phyloP scores from a whole-genome alignment of 176 grass and related monocot genomes.

The Rhynchospora breviuscula region DNA sequence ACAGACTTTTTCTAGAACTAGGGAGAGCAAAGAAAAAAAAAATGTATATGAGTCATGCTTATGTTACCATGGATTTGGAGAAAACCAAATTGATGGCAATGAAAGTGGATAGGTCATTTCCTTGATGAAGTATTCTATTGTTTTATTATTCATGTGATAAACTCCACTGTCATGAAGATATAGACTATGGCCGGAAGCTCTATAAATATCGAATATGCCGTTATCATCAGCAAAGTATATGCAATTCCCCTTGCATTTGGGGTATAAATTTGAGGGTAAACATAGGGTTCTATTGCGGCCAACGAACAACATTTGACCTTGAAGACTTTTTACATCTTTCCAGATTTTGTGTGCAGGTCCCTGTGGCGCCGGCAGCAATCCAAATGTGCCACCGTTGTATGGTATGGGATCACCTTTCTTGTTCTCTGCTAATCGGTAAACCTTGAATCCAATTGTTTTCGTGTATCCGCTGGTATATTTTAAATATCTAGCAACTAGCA shows the following conservation, averaged over 20 bases:
- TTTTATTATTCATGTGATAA: background rate
- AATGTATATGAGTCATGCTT: too few species aligned
- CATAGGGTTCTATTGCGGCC: too few species aligned
- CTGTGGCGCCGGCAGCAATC: background rate
- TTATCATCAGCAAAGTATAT: too few species aligned
- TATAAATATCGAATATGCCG: background rate
- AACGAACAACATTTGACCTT: background rate
- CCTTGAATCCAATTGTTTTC: background rate
- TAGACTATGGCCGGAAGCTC: background rate
- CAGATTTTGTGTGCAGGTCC: background rate
- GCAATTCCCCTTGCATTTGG: too few species aligned
- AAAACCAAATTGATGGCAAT: background rate
- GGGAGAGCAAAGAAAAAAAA: too few species aligned
- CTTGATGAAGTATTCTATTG: background rate
- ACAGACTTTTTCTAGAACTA: too few species aligned
- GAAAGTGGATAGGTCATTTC: background rate
- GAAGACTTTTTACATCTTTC: background rate
- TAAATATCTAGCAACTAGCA: too few species aligned
- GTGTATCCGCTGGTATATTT: background rate
- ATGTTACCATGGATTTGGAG: background rate
- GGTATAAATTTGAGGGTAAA: too few species aligned
- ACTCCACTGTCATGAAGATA: background rate
- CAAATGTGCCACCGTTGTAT: background rate
- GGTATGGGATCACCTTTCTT: background rate
- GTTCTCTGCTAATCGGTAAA: too few species aligned